Evolutionary conservation across 805 yeast species (phyloP), one percentile per base, ranked within the genome.

Genomic region (Yarrowia sp.): DNA sequence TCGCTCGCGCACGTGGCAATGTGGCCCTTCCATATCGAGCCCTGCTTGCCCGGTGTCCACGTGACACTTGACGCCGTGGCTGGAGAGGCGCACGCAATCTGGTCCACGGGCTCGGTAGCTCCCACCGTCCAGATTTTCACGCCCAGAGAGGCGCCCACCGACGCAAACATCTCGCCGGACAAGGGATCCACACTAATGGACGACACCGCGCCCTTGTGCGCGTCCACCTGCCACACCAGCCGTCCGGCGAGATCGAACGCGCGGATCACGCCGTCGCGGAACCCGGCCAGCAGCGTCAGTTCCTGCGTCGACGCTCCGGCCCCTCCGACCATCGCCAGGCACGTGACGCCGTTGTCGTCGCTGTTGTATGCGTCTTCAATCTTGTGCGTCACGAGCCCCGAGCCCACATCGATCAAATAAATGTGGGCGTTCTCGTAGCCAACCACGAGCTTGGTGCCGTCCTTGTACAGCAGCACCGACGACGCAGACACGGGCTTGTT

Each of bases 341-440:
- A 56, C 22, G 65, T 48, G 45, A 43, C 45, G 48, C 58, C 50
- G 49, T 55, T 40, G 68, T 46, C 32, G 16, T 58, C 45, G 49
- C 52, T 38, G 56, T 50, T 26, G 41, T 43, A 49, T 10, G 53
- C 46, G 41, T 53, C 69, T 19, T 71, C 70, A 32, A 72, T 69
- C 15, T 65, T 53, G 49, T 63, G 43, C 9, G 70, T 53, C 41
- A 61, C 50, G 22, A 58, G 36, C 3, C 71, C 74, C 15, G 69
- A 67, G 35, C 71, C 74, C 42, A 70, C 49, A 16, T 73, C 74
- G 19, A 70, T 35, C 43, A 71, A 56, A 7, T 68, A 50, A n/a
- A 73, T 66, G 22, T 56, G 38, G 55, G 68, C 66, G 46, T 73
- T 70, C 26, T 71, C 72, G 52, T 68, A 73, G 12, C 73, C 73